Percentiles rank a stretch among this genome's conserved stretches.
These are phyloP conservation scores for Paramecium primaurelia DNA, from an alignment of 73 alveolate species.

Conservation along the genomic window DNA sequence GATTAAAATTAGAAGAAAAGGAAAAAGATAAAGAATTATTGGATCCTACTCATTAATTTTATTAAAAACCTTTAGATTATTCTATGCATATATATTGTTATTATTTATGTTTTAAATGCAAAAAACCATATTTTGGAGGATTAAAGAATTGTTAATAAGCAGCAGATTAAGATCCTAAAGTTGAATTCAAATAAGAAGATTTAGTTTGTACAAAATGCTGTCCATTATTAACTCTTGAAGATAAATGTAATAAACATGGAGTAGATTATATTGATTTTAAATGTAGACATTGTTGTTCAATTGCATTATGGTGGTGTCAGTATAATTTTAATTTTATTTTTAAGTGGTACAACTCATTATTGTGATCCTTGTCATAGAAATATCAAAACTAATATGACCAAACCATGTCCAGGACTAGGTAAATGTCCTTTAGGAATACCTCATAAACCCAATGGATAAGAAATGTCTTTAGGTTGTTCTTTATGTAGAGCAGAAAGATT, in stretches of 20 bases:
- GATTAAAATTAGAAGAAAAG: neutral
- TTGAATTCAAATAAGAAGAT: conserved; percentile 74
- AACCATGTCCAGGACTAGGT: conserved; percentile 56
- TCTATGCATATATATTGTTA: conserved; percentile 84
- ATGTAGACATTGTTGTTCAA: conserved; percentile 90
- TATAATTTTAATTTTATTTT: neutral
- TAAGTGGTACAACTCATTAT: conserved; percentile 84
- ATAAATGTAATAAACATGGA: conserved; percentile 82
- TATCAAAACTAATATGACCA: conserved; percentile 31
- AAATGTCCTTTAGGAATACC: conserved; percentile 58
- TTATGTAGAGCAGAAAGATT: conserved; percentile 58
- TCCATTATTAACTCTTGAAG: conserved; percentile 67
- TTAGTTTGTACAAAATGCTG: conserved; percentile 79
- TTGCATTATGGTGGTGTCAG: conserved; percentile 91
- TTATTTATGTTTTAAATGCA: conserved; percentile 82
- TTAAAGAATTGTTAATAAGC: conserved; percentile 81
- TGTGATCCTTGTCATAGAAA: conserved; percentile 87
- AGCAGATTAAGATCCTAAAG: conserved; percentile 68
- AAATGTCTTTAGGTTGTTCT: conserved; percentile 58
- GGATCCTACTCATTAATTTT: neutral
- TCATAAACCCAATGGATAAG: conserved; percentile 64
- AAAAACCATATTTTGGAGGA: conserved; percentile 91
- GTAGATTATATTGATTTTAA: conserved; percentile 89
- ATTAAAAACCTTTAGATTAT: conserved; percentile 59
- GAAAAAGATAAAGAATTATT: conserved; percentile 32